Evolutionary conservation across 768 basidiomycete species (phyloP).

Genomic region (Tulasnella sp.): DNA sequence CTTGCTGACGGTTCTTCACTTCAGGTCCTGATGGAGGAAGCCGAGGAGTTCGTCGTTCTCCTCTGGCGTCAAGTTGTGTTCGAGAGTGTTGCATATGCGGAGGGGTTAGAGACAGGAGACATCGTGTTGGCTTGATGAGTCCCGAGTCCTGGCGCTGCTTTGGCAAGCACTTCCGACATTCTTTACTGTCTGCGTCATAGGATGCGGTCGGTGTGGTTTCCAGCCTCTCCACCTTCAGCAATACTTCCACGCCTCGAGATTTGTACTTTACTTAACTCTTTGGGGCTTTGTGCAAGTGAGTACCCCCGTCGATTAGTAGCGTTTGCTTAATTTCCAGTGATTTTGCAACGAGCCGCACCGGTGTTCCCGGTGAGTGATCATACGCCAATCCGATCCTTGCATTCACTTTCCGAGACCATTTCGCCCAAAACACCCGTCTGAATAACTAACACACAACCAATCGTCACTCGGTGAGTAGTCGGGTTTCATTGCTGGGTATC

Average conservation of each 20-base stretch:
- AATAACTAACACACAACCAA: background rate
- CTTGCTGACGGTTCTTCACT: background rate
- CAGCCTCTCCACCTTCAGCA: background rate
- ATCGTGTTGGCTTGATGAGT: conserved; percentile 47
- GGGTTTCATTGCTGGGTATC: background rate
- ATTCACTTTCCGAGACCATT: background rate
- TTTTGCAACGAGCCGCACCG: background rate
- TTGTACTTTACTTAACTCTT: background rate
- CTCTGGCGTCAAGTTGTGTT: conserved; percentile 92
- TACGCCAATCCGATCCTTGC: background rate
- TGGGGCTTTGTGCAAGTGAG: background rate
- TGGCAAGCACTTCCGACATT: background rate
- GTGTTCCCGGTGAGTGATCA: background rate
- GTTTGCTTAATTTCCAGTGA: background rate
- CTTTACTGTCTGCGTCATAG: background rate
- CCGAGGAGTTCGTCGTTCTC: conserved; percentile 61
- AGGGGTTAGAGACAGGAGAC: conserved; percentile 79
- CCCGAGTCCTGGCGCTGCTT: background rate
- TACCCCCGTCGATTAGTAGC: background rate
- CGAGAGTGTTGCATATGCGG: conserved; percentile 88
- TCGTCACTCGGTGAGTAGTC: background rate
- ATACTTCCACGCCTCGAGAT: background rate
- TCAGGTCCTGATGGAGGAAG: conserved; percentile 91
- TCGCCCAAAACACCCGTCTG: background rate
- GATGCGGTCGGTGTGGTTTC: background rate